Base-by-base conservation (phyloP, 345 rosid genomes). In the Eucalyptus cloeziana region DNA sequence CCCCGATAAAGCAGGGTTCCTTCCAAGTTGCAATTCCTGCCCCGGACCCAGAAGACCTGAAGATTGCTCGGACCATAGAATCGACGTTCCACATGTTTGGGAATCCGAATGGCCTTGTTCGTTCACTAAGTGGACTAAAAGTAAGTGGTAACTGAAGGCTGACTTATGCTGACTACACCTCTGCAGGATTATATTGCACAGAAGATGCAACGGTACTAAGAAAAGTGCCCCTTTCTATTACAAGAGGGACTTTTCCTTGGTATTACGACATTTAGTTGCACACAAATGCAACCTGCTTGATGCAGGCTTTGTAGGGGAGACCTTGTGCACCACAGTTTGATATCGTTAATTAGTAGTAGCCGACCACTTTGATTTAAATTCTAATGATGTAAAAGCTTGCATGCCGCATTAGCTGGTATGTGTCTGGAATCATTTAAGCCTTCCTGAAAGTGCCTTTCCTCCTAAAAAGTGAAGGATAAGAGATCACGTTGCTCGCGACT, bases 1-100 rank as follows among this genome's bases (percentile, higher is more conserved):
- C 85, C 79, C 97, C 95, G 3, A 89, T 94, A 88, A 97, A 90
- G 89, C 96, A 98, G 50, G 97, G 98, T 69, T 97, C 99, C 45
- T 92, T 96, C 92, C 99, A 97, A 88, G 98, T 97, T 64, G 91
- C 85, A 90, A 92, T 96, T 90, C 97, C 97, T 16, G 95, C 94
- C 89, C 94, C 95, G 30, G 94, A 90, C 88, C 92, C 92, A 5
- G 94, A 93, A 80, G 98, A 94, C 31, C 89, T 86, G 81, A 93
- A 90, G 90, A 96, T 98, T 19, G 94, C 92, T 4, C 89, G 92
- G 94, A 94, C 95, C 56, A 93, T 97, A 33, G 97, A 97, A 90
- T 92, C 96, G 2, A 96, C 96, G 93, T 90, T 97, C 90, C 98
- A 96, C 88, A 94, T 90, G 92, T 93, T 95, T 24, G 95, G 94